Evolutionary conservation across 768 basidiomycete species (phyloP).

Genomic region (Trametes cingulata): DNA sequence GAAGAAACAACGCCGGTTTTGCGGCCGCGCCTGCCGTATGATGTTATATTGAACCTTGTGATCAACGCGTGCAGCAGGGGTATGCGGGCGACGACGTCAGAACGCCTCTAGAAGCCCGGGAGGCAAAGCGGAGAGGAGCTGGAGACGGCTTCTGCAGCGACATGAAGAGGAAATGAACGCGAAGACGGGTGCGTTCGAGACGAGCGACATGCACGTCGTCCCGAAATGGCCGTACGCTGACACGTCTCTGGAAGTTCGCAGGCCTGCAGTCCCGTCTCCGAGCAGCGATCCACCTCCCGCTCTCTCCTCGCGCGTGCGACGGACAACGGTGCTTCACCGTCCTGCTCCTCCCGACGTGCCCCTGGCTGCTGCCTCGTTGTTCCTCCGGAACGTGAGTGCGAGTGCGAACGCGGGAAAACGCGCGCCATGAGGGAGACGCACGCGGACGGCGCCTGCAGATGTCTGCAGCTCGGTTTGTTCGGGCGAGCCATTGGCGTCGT

Average conservation of each 20-base stretch:
- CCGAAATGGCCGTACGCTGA: background rate
- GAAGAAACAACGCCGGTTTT: background rate
- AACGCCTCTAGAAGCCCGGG: conserved; percentile 6
- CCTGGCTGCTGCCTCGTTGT: background rate
- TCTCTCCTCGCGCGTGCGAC: background rate
- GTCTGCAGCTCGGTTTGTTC: background rate
- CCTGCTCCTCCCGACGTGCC: background rate
- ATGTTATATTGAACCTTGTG: conserved; percentile 9
- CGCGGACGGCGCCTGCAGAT: background rate
- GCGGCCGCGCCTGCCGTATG: background rate
- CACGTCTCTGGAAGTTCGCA: background rate
- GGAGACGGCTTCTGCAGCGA: conserved; percentile 4
- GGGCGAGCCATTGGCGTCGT: conserved; percentile 5
- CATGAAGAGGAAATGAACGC: background rate
- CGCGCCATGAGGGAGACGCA: conserved; percentile 2
- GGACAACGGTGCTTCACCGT: background rate
- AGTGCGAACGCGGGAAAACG: background rate
- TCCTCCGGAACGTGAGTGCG: background rate
- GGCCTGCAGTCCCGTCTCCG: background rate
- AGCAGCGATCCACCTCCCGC: background rate
- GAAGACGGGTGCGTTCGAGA: conserved; percentile 7
- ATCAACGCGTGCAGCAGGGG: background rate
- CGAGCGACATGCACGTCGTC: conserved; percentile 6
- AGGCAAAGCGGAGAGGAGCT: conserved; percentile 9
- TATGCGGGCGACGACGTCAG: conserved; percentile 4